A percentile compares a stretch with the other conserved stretches of the same genome.
phyloP scores from a whole-genome alignment of 1,139 yeast genomes.

The Suhomyces wounanorum region DNA sequence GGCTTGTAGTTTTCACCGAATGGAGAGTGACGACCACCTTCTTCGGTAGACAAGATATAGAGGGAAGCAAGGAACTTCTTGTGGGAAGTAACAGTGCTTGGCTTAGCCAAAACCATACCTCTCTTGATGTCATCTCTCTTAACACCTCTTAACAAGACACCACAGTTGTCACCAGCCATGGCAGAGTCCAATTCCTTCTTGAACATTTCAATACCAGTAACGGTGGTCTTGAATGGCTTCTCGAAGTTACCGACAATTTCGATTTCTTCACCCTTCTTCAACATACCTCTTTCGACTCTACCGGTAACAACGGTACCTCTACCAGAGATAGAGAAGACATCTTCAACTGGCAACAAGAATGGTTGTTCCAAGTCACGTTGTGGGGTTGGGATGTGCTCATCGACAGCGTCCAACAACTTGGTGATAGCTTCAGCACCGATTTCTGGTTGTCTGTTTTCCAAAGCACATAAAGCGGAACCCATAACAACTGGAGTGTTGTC shows the following conservation, averaged over 20 bases:
- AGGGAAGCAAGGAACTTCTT: constrained; percentile 91
- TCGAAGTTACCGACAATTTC: constrained; percentile 93
- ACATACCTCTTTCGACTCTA: constrained; percentile 96
- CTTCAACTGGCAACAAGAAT: constrained; percentile 96
- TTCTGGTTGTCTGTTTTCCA: constrained; percentile 85
- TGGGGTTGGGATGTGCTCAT: constrained; percentile 95
- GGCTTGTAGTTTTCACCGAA: constrained; percentile 98
- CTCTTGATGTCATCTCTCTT: constrained; percentile 96
- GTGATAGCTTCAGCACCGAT: constrained; percentile 85
- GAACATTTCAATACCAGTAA: constrained; percentile 98
- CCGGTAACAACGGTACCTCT: constrained; percentile 99
- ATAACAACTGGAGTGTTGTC: constrained; percentile 96
- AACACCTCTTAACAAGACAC: constrained; percentile 95
- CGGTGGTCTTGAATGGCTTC: constrained; percentile 87
- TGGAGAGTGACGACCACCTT: constrained; percentile 99
- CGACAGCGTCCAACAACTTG: constrained; percentile 89
- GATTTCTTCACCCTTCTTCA: constrained; percentile 97
- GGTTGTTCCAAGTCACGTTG: constrained; percentile 94
- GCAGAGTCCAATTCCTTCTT: constrained; percentile 97
- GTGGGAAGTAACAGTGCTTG: constrained; percentile 91
- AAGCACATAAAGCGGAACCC: constrained; percentile 98
- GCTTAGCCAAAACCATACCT: constrained; percentile 97
- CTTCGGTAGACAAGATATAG: constrained; percentile 91
- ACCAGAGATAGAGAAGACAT: constrained; percentile 96
- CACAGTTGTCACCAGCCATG: constrained; percentile 99